Conservation (phyloP, 2,329 filamentous ascomycete species). For the Fusarium brachygibbosum region DNA sequence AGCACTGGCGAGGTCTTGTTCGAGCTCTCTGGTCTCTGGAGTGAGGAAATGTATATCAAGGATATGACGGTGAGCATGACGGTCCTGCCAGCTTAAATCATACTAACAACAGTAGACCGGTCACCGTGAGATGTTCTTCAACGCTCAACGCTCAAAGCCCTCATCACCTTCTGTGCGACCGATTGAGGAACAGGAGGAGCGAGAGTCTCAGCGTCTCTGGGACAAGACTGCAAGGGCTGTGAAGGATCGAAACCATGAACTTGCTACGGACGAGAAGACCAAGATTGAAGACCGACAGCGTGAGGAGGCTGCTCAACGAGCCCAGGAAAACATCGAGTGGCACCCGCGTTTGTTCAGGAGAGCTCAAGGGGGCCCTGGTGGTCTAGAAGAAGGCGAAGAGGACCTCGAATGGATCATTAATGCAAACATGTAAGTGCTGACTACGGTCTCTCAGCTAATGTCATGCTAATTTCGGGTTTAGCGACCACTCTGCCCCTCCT, state of each 20-base stretch:
- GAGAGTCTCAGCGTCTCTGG: constrained; percentile 94
- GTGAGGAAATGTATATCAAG: constrained; percentile 93
- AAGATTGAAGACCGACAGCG: constrained; percentile 93
- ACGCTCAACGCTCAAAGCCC: constrained; percentile 83
- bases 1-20: constrained; percentile 88
- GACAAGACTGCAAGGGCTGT: constrained; percentile 84
- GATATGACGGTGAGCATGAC: constrained; percentile 75
- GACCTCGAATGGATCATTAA: constrained; percentile 96
- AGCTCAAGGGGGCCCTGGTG: constrained; percentile 78
- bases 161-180: constrained; percentile 80
- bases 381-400: constrained; percentile 83
- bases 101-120: constrained; percentile 73
- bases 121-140: constrained; percentile 90
- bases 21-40: constrained; percentile 94
- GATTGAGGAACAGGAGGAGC: constrained; percentile 86
- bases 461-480: constrained; percentile 40
- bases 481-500: constrained; percentile 64
- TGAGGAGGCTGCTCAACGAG: constrained; percentile 85
- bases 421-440: constrained; percentile 77
- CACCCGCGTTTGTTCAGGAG: constrained; percentile 85
- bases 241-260: constrained; percentile 84
- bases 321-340: constrained; percentile 87
- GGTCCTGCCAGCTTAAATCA: neutral
- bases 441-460: neutral
- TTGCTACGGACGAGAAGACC: constrained; percentile 96